Conservation (phyloP, 2,329 filamentous ascomycete genomes). For the Colletotrichum siamense region DNA sequence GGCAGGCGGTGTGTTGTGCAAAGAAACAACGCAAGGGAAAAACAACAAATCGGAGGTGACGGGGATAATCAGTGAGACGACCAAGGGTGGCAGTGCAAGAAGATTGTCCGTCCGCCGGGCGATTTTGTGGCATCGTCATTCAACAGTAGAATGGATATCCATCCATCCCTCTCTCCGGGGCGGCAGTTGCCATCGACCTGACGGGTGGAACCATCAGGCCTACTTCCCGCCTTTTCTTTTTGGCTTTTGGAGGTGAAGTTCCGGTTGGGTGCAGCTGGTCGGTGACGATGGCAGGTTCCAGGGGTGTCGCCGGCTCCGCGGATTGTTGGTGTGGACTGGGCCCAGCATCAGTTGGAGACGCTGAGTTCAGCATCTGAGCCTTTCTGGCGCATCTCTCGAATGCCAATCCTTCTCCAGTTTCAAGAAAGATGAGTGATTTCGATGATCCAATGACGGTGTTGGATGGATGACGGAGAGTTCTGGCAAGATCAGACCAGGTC, state of each 20-base stretch:
- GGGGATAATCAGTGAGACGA: not conserved
- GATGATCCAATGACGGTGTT: not conserved
- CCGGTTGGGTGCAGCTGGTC: not conserved
- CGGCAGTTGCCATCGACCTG: not conserved
- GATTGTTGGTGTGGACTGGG: not conserved
- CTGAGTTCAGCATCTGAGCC: not conserved
- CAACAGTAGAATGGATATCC: not conserved
- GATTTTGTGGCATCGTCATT: not conserved
- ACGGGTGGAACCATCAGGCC: not conserved
- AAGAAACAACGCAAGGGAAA: not conserved
- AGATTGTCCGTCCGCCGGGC: not conserved
- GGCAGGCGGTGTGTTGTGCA: not conserved
- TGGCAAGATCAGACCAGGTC: not conserved
- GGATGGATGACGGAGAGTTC: not conserved
- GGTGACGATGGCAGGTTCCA: not conserved
- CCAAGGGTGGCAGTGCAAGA: conserved; percentile 13
- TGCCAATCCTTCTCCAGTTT: not conserved
- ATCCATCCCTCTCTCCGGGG: not conserved
- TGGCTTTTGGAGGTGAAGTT: not conserved
- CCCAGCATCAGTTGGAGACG: not conserved
- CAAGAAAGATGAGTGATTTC: not conserved
- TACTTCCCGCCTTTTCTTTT: not conserved
- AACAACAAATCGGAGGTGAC: conserved; percentile 5
- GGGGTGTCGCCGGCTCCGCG: not conserved
- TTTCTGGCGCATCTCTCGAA: not conserved